These are phyloP conservation scores for Euphorbia celastroides DNA, from an alignment of 441 rosid genomes.

Conservation along the genomic window DNA sequence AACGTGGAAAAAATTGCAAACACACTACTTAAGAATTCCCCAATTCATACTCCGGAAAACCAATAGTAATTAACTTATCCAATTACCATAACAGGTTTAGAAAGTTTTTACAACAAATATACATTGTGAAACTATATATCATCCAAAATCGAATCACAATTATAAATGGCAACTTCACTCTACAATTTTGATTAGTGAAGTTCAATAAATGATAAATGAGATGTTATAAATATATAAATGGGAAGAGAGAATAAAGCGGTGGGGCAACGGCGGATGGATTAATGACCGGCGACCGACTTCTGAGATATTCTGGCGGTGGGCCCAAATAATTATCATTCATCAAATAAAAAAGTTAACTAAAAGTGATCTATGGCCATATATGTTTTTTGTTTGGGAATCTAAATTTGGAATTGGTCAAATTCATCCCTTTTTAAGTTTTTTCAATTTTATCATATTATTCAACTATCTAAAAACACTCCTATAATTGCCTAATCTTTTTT, in stretches of 20 bases:
- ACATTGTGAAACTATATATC: too few species aligned
- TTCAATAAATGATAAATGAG: too few species aligned
- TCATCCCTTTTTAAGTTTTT: too few species aligned
- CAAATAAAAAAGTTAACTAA: background rate
- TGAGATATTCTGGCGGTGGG: slow-evolving; percentile 6
- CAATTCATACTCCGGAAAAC: too few species aligned
- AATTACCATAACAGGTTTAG: too few species aligned
- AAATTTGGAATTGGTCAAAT: background rate
- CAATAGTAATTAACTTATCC: too few species aligned
- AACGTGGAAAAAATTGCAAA: too few species aligned
- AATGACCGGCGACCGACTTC: slow-evolving; percentile 12
- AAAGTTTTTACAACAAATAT: too few species aligned
- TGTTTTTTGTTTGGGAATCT: background rate
- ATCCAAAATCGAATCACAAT: too few species aligned
- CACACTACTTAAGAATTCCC: too few species aligned
- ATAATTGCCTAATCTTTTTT: background rate
- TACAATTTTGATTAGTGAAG: too few species aligned
- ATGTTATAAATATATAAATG: background rate
- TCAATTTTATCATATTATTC: background rate
- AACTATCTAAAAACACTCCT: background rate
- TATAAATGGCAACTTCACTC: too few species aligned
- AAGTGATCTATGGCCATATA: background rate
- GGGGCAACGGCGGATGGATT: background rate
- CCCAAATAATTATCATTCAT: background rate
- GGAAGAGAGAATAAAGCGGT: background rate